Evolutionary conservation across 768 basidiomycete genomes (phyloP).

Genomic region (Suillus alpinus): DNA sequence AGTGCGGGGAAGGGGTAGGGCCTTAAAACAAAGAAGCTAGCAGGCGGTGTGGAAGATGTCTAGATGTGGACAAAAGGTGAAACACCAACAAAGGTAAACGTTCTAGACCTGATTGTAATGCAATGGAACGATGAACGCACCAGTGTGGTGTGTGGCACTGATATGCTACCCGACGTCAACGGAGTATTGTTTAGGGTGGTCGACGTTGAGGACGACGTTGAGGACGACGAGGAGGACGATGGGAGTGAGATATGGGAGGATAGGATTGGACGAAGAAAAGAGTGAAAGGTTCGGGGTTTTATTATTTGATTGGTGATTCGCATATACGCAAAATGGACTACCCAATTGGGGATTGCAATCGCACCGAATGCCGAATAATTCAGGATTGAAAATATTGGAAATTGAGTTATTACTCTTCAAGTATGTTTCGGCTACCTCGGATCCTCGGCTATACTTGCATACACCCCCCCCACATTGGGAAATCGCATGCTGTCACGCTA

Average conservation of each 20-base stretch:
- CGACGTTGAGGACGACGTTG: background rate
- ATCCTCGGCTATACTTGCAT: conserved; percentile 23
- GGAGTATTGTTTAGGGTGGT: background rate
- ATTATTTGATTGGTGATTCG: conserved; percentile 38
- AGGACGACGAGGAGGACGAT: conserved; percentile 10
- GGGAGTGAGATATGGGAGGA: conserved; percentile 20
- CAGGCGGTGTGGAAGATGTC: conserved; percentile 2
- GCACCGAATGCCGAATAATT: conserved; percentile 29
- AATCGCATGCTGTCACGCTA: conserved; percentile 24
- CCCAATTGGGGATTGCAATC: conserved; percentile 12
- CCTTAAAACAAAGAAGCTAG: conserved; percentile 5
- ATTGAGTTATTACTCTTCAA: conserved; percentile 31
- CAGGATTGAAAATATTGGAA: conserved; percentile 24
- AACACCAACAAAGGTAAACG: conserved; percentile 14
- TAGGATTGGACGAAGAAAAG: conserved; percentile 23
- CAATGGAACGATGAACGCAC: conserved; percentile 18
- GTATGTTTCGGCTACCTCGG: conserved; percentile 28
- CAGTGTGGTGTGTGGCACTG: background rate
- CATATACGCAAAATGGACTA: conserved; percentile 24
- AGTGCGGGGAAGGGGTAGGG: conserved; percentile 15
- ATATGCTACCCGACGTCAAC: background rate
- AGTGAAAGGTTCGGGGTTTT: conserved; percentile 29
- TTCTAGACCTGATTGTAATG: background rate
- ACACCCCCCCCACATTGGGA: conserved; percentile 1
- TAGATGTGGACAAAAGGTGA: conserved; percentile 12